Evolutionary conservation across 805 yeast species (phyloP), one percentile per base, ranked within the genome.

Genomic region (Yarrowia hollandica): DNA sequence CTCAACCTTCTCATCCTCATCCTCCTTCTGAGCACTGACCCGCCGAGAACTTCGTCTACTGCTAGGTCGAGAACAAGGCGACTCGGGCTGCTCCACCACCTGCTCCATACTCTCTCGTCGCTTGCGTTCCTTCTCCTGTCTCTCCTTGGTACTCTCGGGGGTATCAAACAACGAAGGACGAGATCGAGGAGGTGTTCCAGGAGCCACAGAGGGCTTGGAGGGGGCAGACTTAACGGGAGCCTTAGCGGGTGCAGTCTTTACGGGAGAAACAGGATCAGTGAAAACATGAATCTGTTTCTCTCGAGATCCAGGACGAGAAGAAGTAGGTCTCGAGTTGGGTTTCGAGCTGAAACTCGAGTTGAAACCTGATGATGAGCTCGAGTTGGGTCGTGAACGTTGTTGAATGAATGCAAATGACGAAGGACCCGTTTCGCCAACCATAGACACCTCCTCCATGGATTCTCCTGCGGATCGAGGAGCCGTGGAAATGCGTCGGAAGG

Each of bases 41-140:
- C 54, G 3, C n/a, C 54, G 12, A 2, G 54, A 44, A 14, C 25
- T 5, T 8, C 54, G 37, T 21, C 54, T 16, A n/a, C 37, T 30
- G 26, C 39, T 21, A n/a, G 48, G 21, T 12, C 37, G 61, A 5
- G 31, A 21, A 6, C 35, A n/a, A 10, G 42, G 48, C 9, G 42
- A 34, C 33, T 31, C 46, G 33, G 46, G 28, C 48, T 44, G 39
- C 46, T 23, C 38, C 23, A 33, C 22, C 35, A 55, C 26, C 63
- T 55, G 33, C 58, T 25, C 30, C 54, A 34, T 39, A 42, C 48
- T 25, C 41, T 39, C 39, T 10, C 33, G 35, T 14, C 44, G 50
- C 33, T 25, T 35, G n/a, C 41, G 26, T 42, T 54, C 54, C 33
- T 22, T 21, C 34, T 54, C 50, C 26, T 34, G 39, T 15, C 39